Evolutionary conservation across 768 basidiomycete genomes (phyloP).

Genomic region (Rubroboletus satanas): DNA sequence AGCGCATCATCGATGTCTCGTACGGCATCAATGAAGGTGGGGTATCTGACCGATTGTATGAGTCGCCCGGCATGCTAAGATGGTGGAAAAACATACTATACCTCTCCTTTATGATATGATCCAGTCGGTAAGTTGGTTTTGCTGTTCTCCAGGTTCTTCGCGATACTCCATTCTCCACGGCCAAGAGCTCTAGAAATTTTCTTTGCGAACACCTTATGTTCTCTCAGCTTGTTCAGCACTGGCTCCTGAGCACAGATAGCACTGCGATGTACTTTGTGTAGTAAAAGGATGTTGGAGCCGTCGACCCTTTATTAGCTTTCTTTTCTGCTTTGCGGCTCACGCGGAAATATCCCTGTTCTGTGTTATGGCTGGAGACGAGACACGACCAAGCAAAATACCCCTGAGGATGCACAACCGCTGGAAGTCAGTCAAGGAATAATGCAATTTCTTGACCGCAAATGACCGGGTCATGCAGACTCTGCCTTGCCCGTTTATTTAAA

Average conservation of each 20-base stretch:
- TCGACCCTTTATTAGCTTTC: constrained; percentile 95
- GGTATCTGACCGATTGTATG: constrained; percentile 60
- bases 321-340: constrained; percentile 88
- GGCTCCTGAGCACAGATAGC: constrained; percentile 92
- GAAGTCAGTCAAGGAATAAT: constrained; percentile 96
- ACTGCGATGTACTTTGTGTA: constrained; percentile 92
- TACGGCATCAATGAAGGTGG: constrained; percentile 92
- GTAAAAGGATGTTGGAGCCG: constrained; percentile 96
- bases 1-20: constrained; percentile 97
- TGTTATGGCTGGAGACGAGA: constrained; percentile 8
- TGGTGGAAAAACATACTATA: constrained; percentile 32
- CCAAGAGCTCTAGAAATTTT: constrained; percentile 92
- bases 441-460: constrained; percentile 88
- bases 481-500: constrained; percentile 78
- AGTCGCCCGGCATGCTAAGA: not conserved
- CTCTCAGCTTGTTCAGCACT: constrained; percentile 84
- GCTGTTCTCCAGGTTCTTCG: constrained; percentile 89
- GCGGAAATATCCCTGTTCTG: constrained; percentile 85
- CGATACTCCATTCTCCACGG: constrained; percentile 90
- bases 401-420: constrained; percentile 95
- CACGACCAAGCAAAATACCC: constrained; percentile 47
- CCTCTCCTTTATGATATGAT: constrained; percentile 98
- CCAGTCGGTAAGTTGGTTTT: constrained; percentile 85
- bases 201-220: constrained; percentile 98
- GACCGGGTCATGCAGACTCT: constrained; percentile 91